A percentile compares a stretch with the other conserved stretches of the same genome.
Evolutionary conservation across 1,284 basidiomycete genomes (phyloP).

Genomic region (Pyrrhoderma noxium): DNA sequence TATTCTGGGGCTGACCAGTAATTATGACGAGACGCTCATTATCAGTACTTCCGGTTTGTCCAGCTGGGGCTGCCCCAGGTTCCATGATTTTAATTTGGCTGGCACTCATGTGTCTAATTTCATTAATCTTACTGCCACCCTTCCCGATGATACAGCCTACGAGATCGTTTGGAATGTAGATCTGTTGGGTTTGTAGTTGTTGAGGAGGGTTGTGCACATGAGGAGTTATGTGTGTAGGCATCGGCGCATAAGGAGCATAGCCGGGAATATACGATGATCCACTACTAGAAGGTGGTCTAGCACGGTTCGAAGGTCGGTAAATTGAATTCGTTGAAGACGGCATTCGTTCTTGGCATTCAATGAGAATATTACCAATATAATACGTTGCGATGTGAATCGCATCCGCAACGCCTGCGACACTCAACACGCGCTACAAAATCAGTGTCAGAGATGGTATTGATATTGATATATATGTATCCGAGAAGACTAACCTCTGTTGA

Average conservation of each 20-base stretch:
- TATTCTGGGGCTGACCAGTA: conserved; percentile 88
- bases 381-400: conserved; percentile 99
- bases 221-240: conserved; percentile 26
- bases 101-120: conserved; percentile 90
- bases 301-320: conserved; percentile 49
- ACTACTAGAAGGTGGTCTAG: conserved; percentile 39
- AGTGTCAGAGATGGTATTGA: conserved; percentile 1
- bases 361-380: conserved; percentile 95
- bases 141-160: conserved; percentile 99
- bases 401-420: conserved; percentile 98
- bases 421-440: conserved; percentile 75
- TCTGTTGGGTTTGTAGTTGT: conserved; percentile 92
- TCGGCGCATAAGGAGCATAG: conserved; percentile 37
- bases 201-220: conserved; percentile 36
- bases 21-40: conserved; percentile 90
- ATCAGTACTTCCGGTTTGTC: conserved; percentile 63
- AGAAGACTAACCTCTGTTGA: conserved; percentile 79
- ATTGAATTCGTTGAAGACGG: conserved; percentile 56
- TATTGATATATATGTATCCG: not conserved
- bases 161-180: conserved; percentile 96
- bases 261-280: conserved; percentile 62
- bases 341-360: conserved; percentile 89
- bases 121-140: conserved; percentile 98
- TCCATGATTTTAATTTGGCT: conserved; percentile 99
- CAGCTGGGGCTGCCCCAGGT: conserved; percentile 73